Base-by-base conservation (phyloP, 495 filamentous ascomycete species). In the Aspergillus conjunctus region DNA sequence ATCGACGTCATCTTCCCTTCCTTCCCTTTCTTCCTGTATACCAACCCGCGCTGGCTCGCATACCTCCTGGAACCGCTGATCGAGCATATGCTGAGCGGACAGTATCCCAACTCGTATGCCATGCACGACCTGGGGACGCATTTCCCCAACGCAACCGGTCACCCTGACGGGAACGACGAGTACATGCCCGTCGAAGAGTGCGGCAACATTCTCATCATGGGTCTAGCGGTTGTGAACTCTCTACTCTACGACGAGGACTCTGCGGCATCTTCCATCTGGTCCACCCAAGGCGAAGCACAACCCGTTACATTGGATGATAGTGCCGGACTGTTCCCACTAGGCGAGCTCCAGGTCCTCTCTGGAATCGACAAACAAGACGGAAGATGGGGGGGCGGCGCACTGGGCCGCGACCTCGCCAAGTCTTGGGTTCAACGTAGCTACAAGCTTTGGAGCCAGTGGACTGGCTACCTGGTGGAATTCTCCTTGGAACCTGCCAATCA, bases 141-240 rank as follows among this genome's bases (percentile, higher is more conserved):
- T 67, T 98, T 96, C 72, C 93, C 93, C 17, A 98, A 98, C 66
- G 86, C 91, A 4, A 97, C 93, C 0, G 93, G 93, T 2, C 93
- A 98, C 71, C 73, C 85, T 1, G 92, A 96, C 65, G 93, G 93
- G 11, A 80, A 80, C 1, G 93, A 98, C 60, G 93, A 98, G 70
- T 93, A 96, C 59, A 98, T 98, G 93, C 93, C 93, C 0, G 90
- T 98, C 2, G 93, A 98, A 67, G 93, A 98, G 68, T 97, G 93
- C 65, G 93, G 93, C 3, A 91, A 98, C 65, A 98, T 98, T 80
- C 76, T 98, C 34, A 96, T 96, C 70, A 95, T 98, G 93, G 92
- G 88, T 0, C 78, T 98, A 51, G 89, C 91, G 0, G 76, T 97
- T 46, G 88, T 90, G 11, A 95, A 97, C 66, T 89, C 90, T 1